Percentiles rank a stretch among this genome's conserved stretches.
phyloP scores from a whole-genome alignment of 2,329 filamentous ascomycete genomes.

The Tolypocladium guangdongense region DNA sequence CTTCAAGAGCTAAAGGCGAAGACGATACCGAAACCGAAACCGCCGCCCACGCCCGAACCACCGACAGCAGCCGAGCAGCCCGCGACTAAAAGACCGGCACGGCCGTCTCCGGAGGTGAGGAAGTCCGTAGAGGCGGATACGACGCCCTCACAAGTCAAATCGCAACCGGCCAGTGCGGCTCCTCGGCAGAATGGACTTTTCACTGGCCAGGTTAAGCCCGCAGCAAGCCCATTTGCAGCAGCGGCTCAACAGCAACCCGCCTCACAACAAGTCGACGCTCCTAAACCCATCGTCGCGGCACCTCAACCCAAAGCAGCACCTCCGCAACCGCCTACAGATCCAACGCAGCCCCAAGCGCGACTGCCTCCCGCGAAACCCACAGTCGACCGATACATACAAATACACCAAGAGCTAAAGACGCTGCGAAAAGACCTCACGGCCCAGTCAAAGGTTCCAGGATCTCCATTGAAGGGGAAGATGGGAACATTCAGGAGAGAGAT shows the following conservation, averaged over 20 bases:
- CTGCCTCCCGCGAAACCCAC: slow-evolving; percentile 1
- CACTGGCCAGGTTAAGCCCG: slow-evolving; percentile 11
- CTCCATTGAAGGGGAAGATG: slow-evolving; percentile 50
- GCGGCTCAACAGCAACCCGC: not conserved
- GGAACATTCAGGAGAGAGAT: slow-evolving; percentile 64
- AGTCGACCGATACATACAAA: slow-evolving; percentile 36
- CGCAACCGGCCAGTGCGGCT: slow-evolving; percentile 2
- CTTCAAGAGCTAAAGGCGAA: slow-evolving; percentile 36
- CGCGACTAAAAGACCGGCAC: slow-evolving; percentile 2
- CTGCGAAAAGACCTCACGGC: slow-evolving; percentile 52
- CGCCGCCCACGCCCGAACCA: slow-evolving; percentile 20
- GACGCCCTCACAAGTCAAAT: slow-evolving; percentile 1
- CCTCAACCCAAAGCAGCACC: not conserved
- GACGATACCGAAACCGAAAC: slow-evolving; percentile 32
- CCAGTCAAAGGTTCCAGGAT: slow-evolving; percentile 35
- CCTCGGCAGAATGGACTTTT: slow-evolving; percentile 9
- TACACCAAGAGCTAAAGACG: slow-evolving; percentile 60
- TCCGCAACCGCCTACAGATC: not conserved
- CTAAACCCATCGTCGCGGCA: not conserved
- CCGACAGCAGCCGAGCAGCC: slow-evolving; percentile 9
- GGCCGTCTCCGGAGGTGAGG: slow-evolving; percentile 6
- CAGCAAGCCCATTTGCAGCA: not conserved
- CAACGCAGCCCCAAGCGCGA: not conserved
- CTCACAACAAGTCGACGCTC: not conserved
- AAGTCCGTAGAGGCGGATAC: slow-evolving; percentile 4